Evolutionary conservation across 768 basidiomycete genomes (phyloP).

Genomic region (Filobasidium wieringae): DNA sequence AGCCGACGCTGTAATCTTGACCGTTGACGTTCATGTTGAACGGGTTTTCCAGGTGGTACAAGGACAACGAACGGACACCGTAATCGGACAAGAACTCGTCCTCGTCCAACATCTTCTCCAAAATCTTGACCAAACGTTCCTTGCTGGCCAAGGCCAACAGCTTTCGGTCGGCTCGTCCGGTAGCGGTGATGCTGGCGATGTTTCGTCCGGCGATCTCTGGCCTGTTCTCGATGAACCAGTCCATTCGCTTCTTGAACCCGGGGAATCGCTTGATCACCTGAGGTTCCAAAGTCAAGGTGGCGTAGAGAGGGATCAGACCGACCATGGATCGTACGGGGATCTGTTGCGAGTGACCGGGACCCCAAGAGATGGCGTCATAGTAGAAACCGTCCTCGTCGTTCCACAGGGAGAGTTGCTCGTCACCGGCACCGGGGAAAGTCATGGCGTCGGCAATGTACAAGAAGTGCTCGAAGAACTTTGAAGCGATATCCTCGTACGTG

Average conservation of each 20-base stretch:
- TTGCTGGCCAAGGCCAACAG: constrained; percentile 82
- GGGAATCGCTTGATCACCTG: constrained; percentile 78
- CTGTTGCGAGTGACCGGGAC: constrained; percentile 66
- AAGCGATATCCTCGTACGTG: constrained; percentile 97
- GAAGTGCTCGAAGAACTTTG: constrained; percentile 76
- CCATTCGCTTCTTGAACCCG: constrained; percentile 96
- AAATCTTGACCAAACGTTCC: constrained; percentile 71
- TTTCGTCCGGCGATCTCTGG: constrained; percentile 75
- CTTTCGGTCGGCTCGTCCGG: constrained; percentile 72
- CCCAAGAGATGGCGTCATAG: constrained; percentile 91
- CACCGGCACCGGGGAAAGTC: constrained; percentile 73
- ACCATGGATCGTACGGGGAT: constrained; percentile 88
- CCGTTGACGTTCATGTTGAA: constrained; percentile 94
- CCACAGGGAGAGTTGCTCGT: constrained; percentile 71
- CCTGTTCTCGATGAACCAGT: constrained; percentile 96
- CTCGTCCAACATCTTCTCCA: constrained; percentile 96
- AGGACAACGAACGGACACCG: constrained; percentile 95
- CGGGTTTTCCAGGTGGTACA: constrained; percentile 77
- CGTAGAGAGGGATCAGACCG: constrained; percentile 94
- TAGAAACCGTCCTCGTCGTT: constrained; percentile 96
- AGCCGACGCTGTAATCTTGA: constrained; percentile 77
- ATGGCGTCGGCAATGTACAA: constrained; percentile 98
- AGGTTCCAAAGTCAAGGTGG: constrained; percentile 86
- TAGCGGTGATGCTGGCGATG: constrained; percentile 87
- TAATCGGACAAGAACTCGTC: constrained; percentile 91